A percentile compares a stretch with the other conserved stretches of the same genome.
phyloP scores from a whole-genome alignment of 148 eudicot genomes.

The Vaccinium macrocarpon region DNA sequence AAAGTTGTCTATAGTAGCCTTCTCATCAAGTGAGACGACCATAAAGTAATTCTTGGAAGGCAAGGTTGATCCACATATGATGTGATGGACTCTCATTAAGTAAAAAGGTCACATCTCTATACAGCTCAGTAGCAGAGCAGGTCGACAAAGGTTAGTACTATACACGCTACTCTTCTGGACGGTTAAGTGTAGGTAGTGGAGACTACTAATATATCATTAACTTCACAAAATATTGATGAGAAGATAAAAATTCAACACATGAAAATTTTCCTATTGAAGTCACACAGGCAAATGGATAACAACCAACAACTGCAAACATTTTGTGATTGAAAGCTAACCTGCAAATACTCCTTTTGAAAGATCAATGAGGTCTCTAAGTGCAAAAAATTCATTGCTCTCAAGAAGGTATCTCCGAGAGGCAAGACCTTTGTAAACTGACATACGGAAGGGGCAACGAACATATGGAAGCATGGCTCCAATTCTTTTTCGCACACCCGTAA shows the following conservation, averaged over 20 bases:
- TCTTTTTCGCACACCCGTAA: slow-evolving; percentile 67
- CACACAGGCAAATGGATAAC: background rate
- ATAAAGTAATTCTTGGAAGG: background rate
- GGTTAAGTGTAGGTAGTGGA: background rate
- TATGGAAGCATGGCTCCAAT: slow-evolving; percentile 77
- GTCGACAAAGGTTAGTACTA: background rate
- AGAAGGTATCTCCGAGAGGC: slow-evolving; percentile 92
- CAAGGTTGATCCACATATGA: background rate
- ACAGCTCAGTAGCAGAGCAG: background rate
- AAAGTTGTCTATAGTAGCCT: background rate
- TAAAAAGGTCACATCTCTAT: background rate
- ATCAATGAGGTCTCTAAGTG: slow-evolving; percentile 86
- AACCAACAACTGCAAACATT: background rate
- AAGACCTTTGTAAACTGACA: slow-evolving; percentile 76
- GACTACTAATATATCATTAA: background rate
- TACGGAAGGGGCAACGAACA: slow-evolving; percentile 82
- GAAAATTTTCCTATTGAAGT: background rate
- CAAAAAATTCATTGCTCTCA: slow-evolving; percentile 88
- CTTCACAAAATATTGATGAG: background rate
- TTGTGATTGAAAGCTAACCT: slow-evolving; percentile 46
- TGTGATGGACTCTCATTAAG: background rate
- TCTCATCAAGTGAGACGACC: background rate
- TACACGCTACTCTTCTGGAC: background rate
- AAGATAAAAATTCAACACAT: background rate
- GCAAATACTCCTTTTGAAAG: slow-evolving; percentile 94